A percentile compares a stretch with the other conserved stretches of the same genome.
These are phyloP conservation scores for Chlorella vulgaris DNA, from an alignment of 139 green algal species.

Conservation along the genomic window DNA sequence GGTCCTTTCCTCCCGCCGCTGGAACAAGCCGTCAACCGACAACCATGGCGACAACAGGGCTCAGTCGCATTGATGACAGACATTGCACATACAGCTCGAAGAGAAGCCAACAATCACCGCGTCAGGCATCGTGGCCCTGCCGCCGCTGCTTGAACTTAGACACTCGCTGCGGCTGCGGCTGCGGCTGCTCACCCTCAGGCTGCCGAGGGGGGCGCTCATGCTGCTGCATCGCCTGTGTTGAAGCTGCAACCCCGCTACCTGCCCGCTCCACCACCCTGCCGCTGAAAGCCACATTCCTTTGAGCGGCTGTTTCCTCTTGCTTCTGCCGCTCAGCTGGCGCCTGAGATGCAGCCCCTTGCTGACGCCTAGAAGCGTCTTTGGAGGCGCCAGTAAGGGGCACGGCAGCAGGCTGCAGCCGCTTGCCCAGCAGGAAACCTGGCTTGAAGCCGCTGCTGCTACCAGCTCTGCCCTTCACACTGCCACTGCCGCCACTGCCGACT, in stretches of 20 bases:
- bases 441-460: slow-evolving; percentile 18
- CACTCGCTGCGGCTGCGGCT: slow-evolving; percentile 1
- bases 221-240: not conserved
- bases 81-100: no score
- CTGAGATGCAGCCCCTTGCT: not conserved
- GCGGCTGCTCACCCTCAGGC: not conserved
- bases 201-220: no score
- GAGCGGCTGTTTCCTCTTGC: not conserved
- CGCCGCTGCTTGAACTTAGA: slow-evolving; percentile 23
- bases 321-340: not conserved
- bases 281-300: not conserved
- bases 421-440: slow-evolving; percentile 15
- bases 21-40: no score
- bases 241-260: not conserved
- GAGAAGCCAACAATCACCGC: not conserved
- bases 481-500: not conserved
- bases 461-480: not conserved
- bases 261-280: slow-evolving; percentile 23
- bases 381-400: not conserved
- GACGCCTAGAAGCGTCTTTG: not conserved
- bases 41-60: no score
- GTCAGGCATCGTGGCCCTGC: not conserved
- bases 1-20: no score
- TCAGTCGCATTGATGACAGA: no score
- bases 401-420: not conserved